Evolutionary conservation across 1,284 basidiomycete species (phyloP).

Genomic region (Xerocomus amazonicus): DNA sequence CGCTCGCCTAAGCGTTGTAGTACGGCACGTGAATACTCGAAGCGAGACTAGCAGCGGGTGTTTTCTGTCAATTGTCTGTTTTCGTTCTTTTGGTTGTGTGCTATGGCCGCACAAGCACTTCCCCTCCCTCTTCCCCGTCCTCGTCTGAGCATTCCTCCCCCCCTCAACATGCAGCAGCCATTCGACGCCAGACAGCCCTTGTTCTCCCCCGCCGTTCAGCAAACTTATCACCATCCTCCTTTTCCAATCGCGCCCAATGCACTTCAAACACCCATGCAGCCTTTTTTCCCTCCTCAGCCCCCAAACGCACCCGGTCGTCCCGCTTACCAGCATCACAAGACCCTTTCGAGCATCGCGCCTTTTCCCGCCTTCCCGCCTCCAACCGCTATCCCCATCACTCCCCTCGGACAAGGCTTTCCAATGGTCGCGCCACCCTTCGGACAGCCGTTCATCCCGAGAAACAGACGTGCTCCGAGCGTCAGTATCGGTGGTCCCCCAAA

Average conservation of each 20-base stretch:
- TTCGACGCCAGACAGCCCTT: slow-evolving; percentile 42
- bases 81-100: background rate
- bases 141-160: slow-evolving; percentile 46
- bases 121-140: slow-evolving; percentile 18
- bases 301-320: slow-evolving; percentile 53
- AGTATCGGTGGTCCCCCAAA: slow-evolving; percentile 75
- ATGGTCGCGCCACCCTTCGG: slow-evolving; percentile 46
- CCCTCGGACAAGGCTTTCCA: slow-evolving; percentile 56
- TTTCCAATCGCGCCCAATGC: slow-evolving; percentile 38
- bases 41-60: background rate
- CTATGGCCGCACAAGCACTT: background rate
- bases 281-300: slow-evolving; percentile 50
- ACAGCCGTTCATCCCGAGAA: slow-evolving; percentile 52
- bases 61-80: background rate
- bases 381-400: slow-evolving; percentile 55
- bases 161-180: slow-evolving; percentile 45
- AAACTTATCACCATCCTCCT: background rate
- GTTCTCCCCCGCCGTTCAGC: slow-evolving; percentile 30
- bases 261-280: slow-evolving; percentile 70
- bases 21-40: slow-evolving; percentile 1
- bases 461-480: slow-evolving; percentile 62
- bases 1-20: background rate
- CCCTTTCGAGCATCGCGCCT: slow-evolving; percentile 58
- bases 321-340: slow-evolving; percentile 45
- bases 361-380: slow-evolving; percentile 54